Conservation (phyloP, 2,329 filamentous ascomycete genomes). For the Colletotrichum sp. region DNA sequence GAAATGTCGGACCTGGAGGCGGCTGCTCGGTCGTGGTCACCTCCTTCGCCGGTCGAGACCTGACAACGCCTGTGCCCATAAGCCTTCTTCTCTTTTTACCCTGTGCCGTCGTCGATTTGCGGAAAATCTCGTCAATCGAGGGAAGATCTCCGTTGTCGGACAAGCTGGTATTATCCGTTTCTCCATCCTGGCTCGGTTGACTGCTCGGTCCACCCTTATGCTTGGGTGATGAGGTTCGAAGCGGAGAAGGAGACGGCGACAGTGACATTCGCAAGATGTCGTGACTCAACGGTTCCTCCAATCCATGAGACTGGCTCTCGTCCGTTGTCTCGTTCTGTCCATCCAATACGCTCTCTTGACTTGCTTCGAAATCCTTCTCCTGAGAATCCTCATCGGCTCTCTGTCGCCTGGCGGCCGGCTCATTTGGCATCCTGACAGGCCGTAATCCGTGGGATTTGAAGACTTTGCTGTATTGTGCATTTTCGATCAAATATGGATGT, state of each 20-base stretch:
- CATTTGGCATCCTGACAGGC: constrained; percentile 50
- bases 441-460: constrained; percentile 61
- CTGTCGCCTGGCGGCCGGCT: constrained; percentile 28
- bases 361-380: constrained; percentile 57
- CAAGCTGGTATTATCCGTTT: constrained; percentile 42
- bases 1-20: neutral
- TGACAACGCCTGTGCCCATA: neutral
- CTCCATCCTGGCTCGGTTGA: constrained; percentile 35
- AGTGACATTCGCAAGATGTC: neutral
- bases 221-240: constrained; percentile 16
- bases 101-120: neutral
- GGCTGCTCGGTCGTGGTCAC: neutral
- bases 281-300: neutral
- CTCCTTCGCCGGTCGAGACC: neutral
- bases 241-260: neutral
- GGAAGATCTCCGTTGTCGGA: constrained; percentile 41
- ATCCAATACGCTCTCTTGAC: constrained; percentile 43
- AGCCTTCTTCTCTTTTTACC: neutral
- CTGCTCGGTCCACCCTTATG: constrained; percentile 34
- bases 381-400: constrained; percentile 48
- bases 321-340: constrained; percentile 32
- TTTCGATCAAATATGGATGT: constrained; percentile 63
- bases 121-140: constrained; percentile 33
- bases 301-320: constrained; percentile 36
- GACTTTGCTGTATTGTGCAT: constrained; percentile 56